Evolutionary conservation across 1,139 yeast species (phyloP).

Genomic region (Geotrichum macrosporum): DNA sequence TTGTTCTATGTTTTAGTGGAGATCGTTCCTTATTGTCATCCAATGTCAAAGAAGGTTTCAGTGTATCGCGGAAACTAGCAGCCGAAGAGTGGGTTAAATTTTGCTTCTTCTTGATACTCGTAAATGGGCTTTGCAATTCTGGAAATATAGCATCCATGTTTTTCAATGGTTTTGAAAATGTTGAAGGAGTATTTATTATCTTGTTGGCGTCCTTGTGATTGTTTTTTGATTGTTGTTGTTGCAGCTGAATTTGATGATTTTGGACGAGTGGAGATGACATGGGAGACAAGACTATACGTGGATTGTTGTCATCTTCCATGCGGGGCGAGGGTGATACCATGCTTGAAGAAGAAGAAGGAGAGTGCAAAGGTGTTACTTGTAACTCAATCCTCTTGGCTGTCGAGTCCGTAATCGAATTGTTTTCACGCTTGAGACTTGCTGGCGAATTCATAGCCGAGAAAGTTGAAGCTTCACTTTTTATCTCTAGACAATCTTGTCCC

Average conservation of each 20-base stretch:
- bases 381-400: too few relatives aligned
- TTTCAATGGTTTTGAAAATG: too few relatives aligned
- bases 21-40: too few relatives aligned
- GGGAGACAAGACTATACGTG: not conserved
- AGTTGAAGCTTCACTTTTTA: not conserved
- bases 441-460: not conserved
- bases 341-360: not conserved
- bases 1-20: not conserved
- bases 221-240: too few relatives aligned
- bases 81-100: too few relatives aligned
- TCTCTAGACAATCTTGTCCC: too few relatives aligned
- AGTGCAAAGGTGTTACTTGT: not conserved
- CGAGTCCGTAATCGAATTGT: too few relatives aligned
- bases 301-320: not conserved
- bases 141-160: not conserved
- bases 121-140: not conserved
- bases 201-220: too few relatives aligned
- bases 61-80: too few relatives aligned
- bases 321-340: not conserved
- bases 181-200: too few relatives aligned
- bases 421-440: not conserved
- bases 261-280: constrained; percentile 7
- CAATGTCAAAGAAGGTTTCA: too few relatives aligned
- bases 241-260: too few relatives aligned
- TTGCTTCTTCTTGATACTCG: not conserved